Evolutionary conservation across 352 stramenopile genomes (phyloP).

Genomic region (Pythium periplocum): DNA sequence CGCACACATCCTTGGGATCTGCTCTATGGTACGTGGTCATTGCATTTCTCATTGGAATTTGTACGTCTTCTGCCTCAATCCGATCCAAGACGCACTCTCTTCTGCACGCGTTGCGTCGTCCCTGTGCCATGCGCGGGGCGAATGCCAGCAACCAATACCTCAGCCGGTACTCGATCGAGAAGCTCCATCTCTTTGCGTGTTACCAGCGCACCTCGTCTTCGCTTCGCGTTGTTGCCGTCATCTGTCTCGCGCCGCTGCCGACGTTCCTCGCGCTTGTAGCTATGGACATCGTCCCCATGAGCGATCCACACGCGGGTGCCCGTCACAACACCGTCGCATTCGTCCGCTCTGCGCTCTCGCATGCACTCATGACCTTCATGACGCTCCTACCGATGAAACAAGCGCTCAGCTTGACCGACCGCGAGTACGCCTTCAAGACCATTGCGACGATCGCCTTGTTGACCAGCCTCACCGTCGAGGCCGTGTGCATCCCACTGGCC

Average conservation of each 20-base stretch:
- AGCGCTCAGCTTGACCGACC: background rate
- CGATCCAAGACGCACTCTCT: too few relatives aligned
- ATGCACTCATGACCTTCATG: background rate
- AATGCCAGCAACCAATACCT: background rate
- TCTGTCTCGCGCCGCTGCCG: background rate
- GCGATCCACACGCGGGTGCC: background rate
- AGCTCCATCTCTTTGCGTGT: background rate
- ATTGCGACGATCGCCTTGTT: background rate
- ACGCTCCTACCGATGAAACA: background rate
- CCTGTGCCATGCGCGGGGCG: too few relatives aligned
- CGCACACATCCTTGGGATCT: too few relatives aligned
- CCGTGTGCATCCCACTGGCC: background rate
- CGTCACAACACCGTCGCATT: background rate
- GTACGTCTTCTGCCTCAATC: too few relatives aligned
- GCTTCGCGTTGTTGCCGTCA: background rate
- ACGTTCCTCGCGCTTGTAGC: background rate
- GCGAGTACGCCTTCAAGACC: background rate
- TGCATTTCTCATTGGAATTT: too few relatives aligned
- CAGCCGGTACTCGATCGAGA: background rate
- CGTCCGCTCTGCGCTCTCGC: background rate
- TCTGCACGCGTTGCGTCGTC: too few relatives aligned
- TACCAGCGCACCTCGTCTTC: background rate
- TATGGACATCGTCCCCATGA: background rate
- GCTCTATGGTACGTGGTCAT: too few relatives aligned
- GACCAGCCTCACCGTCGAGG: background rate